Conservation (phyloP, 495 filamentous ascomycete genomes). For the Jackrogersella multiformis region DNA sequence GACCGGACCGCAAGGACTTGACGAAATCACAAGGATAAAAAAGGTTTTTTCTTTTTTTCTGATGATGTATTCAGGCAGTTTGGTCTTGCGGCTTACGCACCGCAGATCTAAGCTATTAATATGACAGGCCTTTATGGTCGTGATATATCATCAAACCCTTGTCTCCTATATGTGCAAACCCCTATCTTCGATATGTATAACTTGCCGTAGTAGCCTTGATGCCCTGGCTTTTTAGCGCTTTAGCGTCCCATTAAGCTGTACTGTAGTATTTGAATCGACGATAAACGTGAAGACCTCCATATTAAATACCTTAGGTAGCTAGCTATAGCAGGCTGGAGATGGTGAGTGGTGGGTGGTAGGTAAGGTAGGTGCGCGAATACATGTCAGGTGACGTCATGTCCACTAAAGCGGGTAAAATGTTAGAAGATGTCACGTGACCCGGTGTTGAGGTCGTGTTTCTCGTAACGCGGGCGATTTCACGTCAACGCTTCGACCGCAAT, state of each 20-base stretch:
- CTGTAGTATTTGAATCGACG: too few species aligned
- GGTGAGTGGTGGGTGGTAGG: background rate
- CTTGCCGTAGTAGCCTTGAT: background rate
- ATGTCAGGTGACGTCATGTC: conserved; percentile 3
- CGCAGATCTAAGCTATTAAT: conserved; percentile 36
- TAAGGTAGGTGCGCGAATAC: background rate
- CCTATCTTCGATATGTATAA: background rate
- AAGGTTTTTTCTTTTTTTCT: conserved; percentile 32
- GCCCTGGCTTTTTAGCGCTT: background rate
- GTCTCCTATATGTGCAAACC: background rate
- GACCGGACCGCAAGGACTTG: background rate
- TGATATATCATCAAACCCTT: conserved; percentile 40
- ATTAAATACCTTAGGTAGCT: too few species aligned
- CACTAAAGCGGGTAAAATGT: background rate
- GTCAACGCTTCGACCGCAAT: conserved; percentile 6
- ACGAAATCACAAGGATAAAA: conserved; percentile 10
- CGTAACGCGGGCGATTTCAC: conserved; percentile 14
- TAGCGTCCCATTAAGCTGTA: background rate
- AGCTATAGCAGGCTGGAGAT: too few species aligned
- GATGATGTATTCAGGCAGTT: conserved; percentile 41
- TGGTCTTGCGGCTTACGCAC: conserved; percentile 13
- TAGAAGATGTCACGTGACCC: conserved; percentile 30
- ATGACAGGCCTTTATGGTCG: conserved; percentile 38
- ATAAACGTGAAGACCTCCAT: too few species aligned
- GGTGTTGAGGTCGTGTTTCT: conserved; percentile 28